These are phyloP conservation scores for Lotus japonicus DNA, from an alignment of 306 rosid species.

Conservation along the genomic window DNA sequence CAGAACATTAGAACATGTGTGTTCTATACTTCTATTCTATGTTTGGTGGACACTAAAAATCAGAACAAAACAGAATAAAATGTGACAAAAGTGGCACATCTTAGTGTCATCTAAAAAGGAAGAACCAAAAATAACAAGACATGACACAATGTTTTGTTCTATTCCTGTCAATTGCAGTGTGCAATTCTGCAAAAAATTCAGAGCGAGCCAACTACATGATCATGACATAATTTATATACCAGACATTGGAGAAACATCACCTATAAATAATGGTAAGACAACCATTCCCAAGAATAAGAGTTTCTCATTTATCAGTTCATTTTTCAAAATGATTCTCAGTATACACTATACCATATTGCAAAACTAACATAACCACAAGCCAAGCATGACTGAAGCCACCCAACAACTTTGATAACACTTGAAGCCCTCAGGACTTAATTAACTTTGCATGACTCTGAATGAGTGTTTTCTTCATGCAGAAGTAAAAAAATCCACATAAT, in stretches of 20 bases:
- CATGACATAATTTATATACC: too few relatives aligned
- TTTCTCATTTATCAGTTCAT: neutral
- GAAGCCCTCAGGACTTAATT: neutral
- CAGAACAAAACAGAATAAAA: too few relatives aligned
- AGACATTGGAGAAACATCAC: too few relatives aligned
- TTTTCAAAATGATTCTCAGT: neutral
- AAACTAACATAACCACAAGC: neutral
- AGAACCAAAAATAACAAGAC: too few relatives aligned
- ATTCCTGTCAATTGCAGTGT: neutral
- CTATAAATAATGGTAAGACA: neutral
- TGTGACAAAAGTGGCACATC: too few relatives aligned
- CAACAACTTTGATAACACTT: neutral
- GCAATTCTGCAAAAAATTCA: neutral
- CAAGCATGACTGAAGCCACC: constrained; percentile 3
- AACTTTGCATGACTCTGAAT: neutral
- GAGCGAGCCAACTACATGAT: neutral
- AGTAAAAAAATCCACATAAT: neutral
- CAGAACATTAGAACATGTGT: too few relatives aligned
- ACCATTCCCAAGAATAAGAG: neutral
- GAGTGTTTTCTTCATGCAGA: neutral
- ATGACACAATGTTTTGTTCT: too few relatives aligned
- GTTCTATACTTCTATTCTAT: too few relatives aligned
- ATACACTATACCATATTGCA: neutral
- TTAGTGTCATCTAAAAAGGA: too few relatives aligned
- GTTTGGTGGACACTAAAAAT: too few relatives aligned